Conservation (phyloP, 176 grass and related monocot genomes). For the Puccinellia tenuiflora region DNA sequence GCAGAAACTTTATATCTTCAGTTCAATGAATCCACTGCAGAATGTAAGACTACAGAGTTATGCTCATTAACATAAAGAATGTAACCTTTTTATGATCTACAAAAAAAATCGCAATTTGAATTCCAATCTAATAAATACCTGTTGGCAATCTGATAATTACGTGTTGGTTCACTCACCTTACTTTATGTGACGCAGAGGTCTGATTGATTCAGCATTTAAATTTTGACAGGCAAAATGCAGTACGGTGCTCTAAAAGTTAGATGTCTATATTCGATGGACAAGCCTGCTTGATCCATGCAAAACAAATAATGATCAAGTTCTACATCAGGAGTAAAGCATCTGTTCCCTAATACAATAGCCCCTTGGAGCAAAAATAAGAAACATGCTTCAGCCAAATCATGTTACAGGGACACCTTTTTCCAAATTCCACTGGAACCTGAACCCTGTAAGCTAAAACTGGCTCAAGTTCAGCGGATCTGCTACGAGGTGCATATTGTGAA, state of each 20-base stretch:
- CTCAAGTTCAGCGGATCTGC: neutral
- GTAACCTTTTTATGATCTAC: neutral
- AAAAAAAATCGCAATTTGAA: neutral
- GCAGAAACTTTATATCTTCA: neutral
- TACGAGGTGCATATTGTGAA: neutral
- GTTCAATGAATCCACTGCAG: neutral
- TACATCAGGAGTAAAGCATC: constrained; percentile 20
- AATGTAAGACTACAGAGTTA: neutral
- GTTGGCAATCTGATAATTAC: neutral
- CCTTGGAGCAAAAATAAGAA: neutral
- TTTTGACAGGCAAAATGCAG: neutral
- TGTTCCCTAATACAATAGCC: neutral
- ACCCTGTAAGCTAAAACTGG: neutral
- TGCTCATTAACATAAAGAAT: neutral
- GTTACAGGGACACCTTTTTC: neutral
- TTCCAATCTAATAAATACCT: neutral
- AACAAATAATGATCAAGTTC: neutral
- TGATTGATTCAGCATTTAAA: neutral
- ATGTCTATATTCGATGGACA: neutral
- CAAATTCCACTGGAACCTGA: neutral
- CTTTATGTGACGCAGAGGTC: neutral
- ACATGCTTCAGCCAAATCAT: neutral
- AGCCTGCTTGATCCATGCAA: neutral
- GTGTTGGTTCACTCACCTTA: neutral
- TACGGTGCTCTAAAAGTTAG: neutral